Conservation (phyloP, 495 filamentous ascomycete species). For the Corynascus novoguineensis region DNA sequence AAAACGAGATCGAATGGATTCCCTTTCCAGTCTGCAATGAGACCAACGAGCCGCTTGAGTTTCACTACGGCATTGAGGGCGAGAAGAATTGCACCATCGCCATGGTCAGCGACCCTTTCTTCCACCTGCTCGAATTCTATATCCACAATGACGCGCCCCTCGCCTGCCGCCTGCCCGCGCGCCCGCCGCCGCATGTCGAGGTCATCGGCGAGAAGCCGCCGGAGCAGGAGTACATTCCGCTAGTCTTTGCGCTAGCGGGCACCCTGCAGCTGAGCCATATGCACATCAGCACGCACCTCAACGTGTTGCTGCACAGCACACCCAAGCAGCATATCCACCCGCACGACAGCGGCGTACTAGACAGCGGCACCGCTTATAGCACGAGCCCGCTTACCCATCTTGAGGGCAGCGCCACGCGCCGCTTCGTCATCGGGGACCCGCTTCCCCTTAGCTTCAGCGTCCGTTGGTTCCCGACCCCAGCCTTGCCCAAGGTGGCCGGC, state of each 20-base stretch:
- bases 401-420: slow-evolving; percentile 45
- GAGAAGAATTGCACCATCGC: slow-evolving; percentile 90
- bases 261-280: slow-evolving; percentile 84
- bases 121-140: slow-evolving; percentile 98
- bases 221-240: slow-evolving; percentile 51
- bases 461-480: slow-evolving; percentile 76
- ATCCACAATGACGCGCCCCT: slow-evolving; percentile 93
- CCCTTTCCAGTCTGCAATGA: slow-evolving; percentile 92
- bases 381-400: slow-evolving; percentile 64
- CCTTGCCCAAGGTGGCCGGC: slow-evolving; percentile 52
- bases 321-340: slow-evolving; percentile 50
- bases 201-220: slow-evolving; percentile 40
- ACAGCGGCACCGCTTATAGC: slow-evolving; percentile 79
- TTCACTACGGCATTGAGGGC: slow-evolving; percentile 78
- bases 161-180: slow-evolving; percentile 82
- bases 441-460: slow-evolving; percentile 76
- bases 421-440: slow-evolving; percentile 81
- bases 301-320: slow-evolving; percentile 76
- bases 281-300: slow-evolving; percentile 84
- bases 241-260: slow-evolving; percentile 81
- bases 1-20: slow-evolving; percentile 85
- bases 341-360: slow-evolving; percentile 65
- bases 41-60: slow-evolving; percentile 70
- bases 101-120: slow-evolving; percentile 79
- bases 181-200: slow-evolving; percentile 52